These are phyloP conservation scores for Raphanus sativus DNA, from an alignment of 345 rosid genomes.

Conservation along the genomic window DNA sequence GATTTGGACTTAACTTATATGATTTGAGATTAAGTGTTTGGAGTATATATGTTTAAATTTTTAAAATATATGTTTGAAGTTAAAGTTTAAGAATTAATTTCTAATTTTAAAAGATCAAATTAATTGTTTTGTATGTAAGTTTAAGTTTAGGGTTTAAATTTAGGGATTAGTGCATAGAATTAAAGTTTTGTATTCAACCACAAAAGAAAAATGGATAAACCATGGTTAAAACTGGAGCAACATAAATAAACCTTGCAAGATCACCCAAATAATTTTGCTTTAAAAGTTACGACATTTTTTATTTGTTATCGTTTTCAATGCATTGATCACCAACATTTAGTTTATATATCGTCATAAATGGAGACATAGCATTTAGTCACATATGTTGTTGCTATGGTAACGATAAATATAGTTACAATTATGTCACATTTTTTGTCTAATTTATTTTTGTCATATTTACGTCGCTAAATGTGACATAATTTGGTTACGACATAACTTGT, in stretches of 20 bases:
- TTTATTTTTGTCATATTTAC: no score
- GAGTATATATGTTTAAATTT: neutral
- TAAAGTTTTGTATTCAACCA: neutral
- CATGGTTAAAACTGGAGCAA: neutral
- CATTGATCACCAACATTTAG: neutral
- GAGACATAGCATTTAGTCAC: neutral
- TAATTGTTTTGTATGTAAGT: neutral
- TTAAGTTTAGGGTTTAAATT: neutral
- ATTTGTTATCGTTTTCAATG: no score
- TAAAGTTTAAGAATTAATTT: neutral
- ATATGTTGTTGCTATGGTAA: no score
- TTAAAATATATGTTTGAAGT: neutral
- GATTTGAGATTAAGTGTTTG: neutral
- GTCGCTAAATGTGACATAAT: no score
- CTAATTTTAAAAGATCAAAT: neutral
- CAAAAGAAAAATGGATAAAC: neutral
- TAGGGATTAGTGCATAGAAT: neutral
- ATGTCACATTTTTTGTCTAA: no score
- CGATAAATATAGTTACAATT: no score
- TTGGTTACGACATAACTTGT: no score
- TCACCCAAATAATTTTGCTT: neutral
- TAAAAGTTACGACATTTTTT: no score
- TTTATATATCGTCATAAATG: neutral
- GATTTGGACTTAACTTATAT: neutral
- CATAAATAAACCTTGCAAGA: neutral